Evolutionary conservation across 2,329 filamentous ascomycete genomes (phyloP), one percentile per base, ranked within the genome.

Genomic region (Xylariaceae sp.): DNA sequence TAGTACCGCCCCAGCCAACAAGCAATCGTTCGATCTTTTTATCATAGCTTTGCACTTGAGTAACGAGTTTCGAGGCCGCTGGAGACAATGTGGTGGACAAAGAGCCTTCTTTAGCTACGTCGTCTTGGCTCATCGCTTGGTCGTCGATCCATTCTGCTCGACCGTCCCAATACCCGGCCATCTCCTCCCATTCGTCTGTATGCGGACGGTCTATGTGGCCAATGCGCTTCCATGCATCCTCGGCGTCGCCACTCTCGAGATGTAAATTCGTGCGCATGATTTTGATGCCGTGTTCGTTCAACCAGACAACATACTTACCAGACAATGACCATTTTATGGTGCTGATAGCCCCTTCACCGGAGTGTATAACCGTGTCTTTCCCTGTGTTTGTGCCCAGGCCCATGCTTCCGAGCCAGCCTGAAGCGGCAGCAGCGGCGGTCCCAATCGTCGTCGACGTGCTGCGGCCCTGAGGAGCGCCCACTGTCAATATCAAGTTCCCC

Each of bases 211-310:
- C 90, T 52, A 95, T 86, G 65, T 97, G 92, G 19, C 89, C 91
- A 55, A 99, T 89, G 10, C 92, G 81, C 68, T 94, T 95, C 95
- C 95, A 99, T 2, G 91, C 89, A 57, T 87, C 85, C 14, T 96
- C 91, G 1, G 79, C 73, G 62, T 95, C 87, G 11, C 78, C 78
- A 54, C 76, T 83, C 6, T 95, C 89, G 5, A 96, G 76, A 58
- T 91, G 83, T 17, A 95, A 65, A 65, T 94, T 89, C 5, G 90
- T 90, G 35, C 94, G 83, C 91, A 97, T 97, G 53, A 99, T 94
- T 67, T 96, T 96, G 66, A 97, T 95, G 4, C 94, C 94, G 62
- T 95, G 87, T 68, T 99, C 94, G 62, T 97, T 99, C 38, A 95
- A 79, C 94, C 94, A 99, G 0, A 85, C 89, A 1, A 96, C 87